Evolutionary conservation across 306 rosid genomes (phyloP).

Genomic region (Benincasa hispida): DNA sequence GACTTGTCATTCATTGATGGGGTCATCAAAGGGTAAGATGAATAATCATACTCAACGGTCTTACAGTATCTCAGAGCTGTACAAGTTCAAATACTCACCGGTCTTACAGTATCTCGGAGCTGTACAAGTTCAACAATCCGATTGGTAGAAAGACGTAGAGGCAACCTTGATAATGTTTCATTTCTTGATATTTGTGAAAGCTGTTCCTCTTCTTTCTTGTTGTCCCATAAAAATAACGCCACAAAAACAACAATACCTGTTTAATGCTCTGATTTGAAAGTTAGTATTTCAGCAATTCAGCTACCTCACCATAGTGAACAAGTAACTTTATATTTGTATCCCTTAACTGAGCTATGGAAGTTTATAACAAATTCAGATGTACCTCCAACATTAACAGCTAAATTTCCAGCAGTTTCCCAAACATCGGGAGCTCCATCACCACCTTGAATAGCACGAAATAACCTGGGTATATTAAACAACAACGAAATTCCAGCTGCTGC

Average conservation of each 20-base stretch:
- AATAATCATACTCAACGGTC: conserved; percentile 58
- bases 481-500: conserved; percentile 90
- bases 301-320: conserved; percentile 1
- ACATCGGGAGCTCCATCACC: conserved; percentile 85
- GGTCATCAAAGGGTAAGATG: not conserved
- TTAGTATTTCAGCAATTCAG: conserved; percentile 23
- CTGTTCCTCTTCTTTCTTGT: conserved; percentile 92
- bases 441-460: conserved; percentile 52
- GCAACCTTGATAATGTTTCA: conserved; percentile 85
- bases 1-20: not conserved
- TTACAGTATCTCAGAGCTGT: conserved; percentile 67
- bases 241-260: conserved; percentile 67
- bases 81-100: conserved; percentile 78
- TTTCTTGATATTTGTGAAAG: conserved; percentile 71
- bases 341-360: not conserved
- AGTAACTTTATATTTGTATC: not conserved
- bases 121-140: conserved; percentile 95
- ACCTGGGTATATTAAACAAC: conserved; percentile 59
- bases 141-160: conserved; percentile 90
- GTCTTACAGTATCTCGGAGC: conserved; percentile 84
- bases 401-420: conserved; percentile 79
- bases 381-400: conserved; percentile 85
- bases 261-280: conserved; percentile 52
- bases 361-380: conserved; percentile 10
- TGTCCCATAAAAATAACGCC: conserved; percentile 90